These are phyloP conservation scores for Hypoxylon fragiforme DNA, from an alignment of 495 filamentous ascomycete genomes.

Conservation along the genomic window DNA sequence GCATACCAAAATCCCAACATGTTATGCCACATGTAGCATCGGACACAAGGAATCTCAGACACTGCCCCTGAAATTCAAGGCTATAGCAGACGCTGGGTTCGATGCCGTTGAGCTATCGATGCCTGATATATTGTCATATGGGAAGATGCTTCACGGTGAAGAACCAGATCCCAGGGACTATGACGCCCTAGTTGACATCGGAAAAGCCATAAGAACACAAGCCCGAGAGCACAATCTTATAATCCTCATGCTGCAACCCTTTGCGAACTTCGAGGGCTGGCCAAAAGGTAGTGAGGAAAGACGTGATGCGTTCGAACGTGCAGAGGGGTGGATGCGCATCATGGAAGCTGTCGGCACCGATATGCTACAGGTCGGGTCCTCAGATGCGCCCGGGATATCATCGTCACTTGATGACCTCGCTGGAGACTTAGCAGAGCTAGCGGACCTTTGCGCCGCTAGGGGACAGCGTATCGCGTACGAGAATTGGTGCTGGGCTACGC, in stretches of 20 bases:
- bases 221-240: slow-evolving; percentile 57
- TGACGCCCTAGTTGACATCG: slow-evolving; percentile 54
- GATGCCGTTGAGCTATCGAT: slow-evolving; percentile 73
- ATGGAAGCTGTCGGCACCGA: slow-evolving; percentile 73
- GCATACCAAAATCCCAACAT: slow-evolving; percentile 54
- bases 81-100: slow-evolving; percentile 69
- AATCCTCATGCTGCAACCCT: slow-evolving; percentile 78
- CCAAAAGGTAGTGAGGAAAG: slow-evolving; percentile 57
- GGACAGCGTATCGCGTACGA: slow-evolving; percentile 72
- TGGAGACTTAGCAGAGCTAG: slow-evolving; percentile 64
- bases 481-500: slow-evolving; percentile 84
- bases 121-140: slow-evolving; percentile 72
- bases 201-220: slow-evolving; percentile 53
- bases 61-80: slow-evolving; percentile 66
- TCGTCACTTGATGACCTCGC: slow-evolving; percentile 53
- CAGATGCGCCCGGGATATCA: slow-evolving; percentile 62
- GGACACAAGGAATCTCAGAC: slow-evolving; percentile 54
- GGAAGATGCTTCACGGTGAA: slow-evolving; percentile 51
- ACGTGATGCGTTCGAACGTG: slow-evolving; percentile 66
- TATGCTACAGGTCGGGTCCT: slow-evolving; percentile 78
- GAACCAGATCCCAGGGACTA: slow-evolving; percentile 60
- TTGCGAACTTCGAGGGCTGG: slow-evolving; percentile 83
- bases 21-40: slow-evolving; percentile 69
- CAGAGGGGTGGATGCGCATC: slow-evolving; percentile 69
- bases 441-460: slow-evolving; percentile 61